These are phyloP conservation scores for Podospora tetraspora DNA, from an alignment of 495 filamentous ascomycete genomes.

Conservation along the genomic window DNA sequence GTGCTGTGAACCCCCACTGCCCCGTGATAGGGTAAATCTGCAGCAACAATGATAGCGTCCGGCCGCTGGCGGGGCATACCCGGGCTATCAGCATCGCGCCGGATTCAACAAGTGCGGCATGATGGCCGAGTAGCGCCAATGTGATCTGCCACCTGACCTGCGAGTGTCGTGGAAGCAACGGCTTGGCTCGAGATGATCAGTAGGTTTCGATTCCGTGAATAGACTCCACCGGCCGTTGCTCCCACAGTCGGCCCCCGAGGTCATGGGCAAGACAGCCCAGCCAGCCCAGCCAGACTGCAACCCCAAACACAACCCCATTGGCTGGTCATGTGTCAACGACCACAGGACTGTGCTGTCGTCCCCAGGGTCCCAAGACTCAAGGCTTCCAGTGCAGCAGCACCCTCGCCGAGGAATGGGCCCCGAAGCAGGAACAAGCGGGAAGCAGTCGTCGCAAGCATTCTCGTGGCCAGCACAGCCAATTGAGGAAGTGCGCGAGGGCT, in stretches of 20 bases:
- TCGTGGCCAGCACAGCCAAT: conserved; percentile 12
- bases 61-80: background rate
- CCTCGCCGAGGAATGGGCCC: conserved; percentile 3
- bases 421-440: conserved; percentile 9
- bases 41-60: background rate
- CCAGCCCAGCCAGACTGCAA: background rate
- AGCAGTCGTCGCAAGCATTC: conserved; percentile 9
- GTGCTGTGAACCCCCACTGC: background rate
- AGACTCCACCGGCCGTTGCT: background rate
- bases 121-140: background rate
- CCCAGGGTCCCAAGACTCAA: background rate
- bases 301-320: conserved; percentile 1
- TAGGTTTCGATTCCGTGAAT: background rate
- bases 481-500: conserved; percentile 14
- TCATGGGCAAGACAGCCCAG: background rate
- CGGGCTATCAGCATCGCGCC: background rate
- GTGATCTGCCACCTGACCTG: background rate
- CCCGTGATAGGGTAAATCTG: background rate
- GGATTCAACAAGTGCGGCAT: background rate
- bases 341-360: background rate
- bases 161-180: background rate
- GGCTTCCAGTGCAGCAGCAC: conserved; percentile 8
- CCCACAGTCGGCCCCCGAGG: background rate
- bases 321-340: conserved; percentile 7
- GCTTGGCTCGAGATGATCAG: background rate